Evolutionary conservation across 2,329 filamentous ascomycete species (phyloP).

Genomic region (Stylonectria norvegica): DNA sequence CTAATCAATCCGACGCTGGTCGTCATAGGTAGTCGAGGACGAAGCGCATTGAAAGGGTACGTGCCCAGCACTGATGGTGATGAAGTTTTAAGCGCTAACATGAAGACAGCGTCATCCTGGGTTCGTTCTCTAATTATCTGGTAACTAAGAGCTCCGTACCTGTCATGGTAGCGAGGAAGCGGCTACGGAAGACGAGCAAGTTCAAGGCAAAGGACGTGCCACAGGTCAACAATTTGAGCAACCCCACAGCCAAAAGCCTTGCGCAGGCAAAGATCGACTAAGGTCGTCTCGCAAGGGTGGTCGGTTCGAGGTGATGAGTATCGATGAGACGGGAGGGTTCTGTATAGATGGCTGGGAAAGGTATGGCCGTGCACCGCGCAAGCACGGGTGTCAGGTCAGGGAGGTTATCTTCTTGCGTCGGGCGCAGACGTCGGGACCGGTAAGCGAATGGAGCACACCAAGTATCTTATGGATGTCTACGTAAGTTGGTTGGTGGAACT

Average conservation of each 20-base stretch:
- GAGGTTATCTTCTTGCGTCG: too few species aligned
- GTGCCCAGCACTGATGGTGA: conserved; percentile 32
- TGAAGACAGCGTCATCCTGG: conserved; percentile 72
- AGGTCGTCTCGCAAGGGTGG: not conserved
- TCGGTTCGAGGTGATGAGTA: not conserved
- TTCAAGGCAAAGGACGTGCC: conserved; percentile 65
- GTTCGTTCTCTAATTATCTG: conserved; percentile 95
- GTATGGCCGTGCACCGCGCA: too few species aligned
- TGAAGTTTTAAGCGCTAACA: conserved; percentile 31
- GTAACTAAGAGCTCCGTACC: conserved; percentile 95
- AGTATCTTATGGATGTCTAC: not conserved
- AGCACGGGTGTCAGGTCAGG: too few species aligned
- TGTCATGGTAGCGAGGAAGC: conserved; percentile 95
- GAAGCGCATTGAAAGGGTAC: conserved; percentile 90
- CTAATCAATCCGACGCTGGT: conserved; percentile 86
- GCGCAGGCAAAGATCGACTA: conserved; percentile 74
- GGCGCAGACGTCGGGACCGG: not conserved
- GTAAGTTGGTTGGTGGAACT: too few species aligned
- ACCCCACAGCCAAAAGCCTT: conserved; percentile 62
- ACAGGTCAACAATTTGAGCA: conserved; percentile 77
- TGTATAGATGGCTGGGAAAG: not conserved
- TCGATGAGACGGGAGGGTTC: not conserved
- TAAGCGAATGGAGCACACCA: not conserved
- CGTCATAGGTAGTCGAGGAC: conserved; percentile 85
- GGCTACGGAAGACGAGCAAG: conserved; percentile 80